Conservation (phyloP, 2,329 filamentous ascomycete species). For the Ophiocordyceps robertsii region DNA sequence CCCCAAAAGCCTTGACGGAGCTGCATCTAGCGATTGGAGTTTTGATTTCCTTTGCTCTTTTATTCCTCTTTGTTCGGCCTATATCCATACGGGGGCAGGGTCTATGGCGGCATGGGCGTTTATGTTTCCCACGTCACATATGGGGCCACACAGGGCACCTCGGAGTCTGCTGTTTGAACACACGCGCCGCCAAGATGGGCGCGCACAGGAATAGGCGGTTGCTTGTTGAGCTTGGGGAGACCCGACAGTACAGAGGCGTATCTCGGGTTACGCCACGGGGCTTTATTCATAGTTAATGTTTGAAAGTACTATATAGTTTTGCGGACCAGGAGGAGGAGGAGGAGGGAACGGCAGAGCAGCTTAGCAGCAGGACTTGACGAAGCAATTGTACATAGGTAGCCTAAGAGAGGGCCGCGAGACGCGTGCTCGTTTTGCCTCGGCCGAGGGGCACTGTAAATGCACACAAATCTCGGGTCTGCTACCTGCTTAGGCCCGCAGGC, state of each 20-base stretch:
- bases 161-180: background rate
- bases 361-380: too few relatives aligned
- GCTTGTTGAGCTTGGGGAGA: too few relatives aligned
- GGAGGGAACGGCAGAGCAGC: background rate
- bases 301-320: conserved; percentile 9
- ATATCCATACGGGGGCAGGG: background rate
- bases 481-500: too few relatives aligned
- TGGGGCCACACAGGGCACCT: background rate
- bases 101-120: background rate
- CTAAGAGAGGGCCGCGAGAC: too few relatives aligned
- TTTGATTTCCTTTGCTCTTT: conserved; percentile 8
- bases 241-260: too few relatives aligned
- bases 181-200: background rate
- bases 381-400: too few relatives aligned
- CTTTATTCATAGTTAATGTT: conserved; percentile 9
- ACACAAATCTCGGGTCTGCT: too few relatives aligned
- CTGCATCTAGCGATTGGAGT: conserved; percentile 26
- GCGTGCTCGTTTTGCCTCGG: too few relatives aligned
- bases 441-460: too few relatives aligned
- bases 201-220: too few relatives aligned
- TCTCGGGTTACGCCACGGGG: background rate
- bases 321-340: conserved; percentile 3
- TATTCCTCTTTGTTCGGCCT: conserved; percentile 8
- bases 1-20: conserved; percentile 2
- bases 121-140: background rate